These are phyloP conservation scores for Salvia rosmarinus DNA, from an alignment of 257 asterid genomes.

Conservation along the genomic window DNA sequence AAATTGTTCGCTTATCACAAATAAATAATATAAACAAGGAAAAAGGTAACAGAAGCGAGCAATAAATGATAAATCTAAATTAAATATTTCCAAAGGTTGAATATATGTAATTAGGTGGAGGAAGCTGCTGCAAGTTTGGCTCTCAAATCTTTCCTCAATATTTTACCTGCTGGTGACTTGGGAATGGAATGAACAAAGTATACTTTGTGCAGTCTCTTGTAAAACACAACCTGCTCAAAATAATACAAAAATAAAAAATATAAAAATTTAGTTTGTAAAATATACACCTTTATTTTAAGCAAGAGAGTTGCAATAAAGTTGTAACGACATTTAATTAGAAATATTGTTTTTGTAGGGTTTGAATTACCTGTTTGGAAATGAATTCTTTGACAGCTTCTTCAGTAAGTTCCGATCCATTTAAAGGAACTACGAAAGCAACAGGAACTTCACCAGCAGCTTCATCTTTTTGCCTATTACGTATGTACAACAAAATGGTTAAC, in stretches of 20 bases:
- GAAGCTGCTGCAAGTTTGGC: conserved; percentile 54
- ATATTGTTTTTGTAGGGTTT: neutral
- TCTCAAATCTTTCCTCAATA: conserved; percentile 79
- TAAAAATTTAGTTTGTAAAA: neutral
- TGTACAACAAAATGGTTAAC: no score
- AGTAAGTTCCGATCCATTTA: conserved; percentile 59
- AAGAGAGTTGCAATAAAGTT: no score
- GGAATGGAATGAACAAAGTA: conserved; percentile 76
- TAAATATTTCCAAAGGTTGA: conserved; percentile 24
- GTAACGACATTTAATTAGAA: no score
- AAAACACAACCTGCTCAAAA: conserved; percentile 69
- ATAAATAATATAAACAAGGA: conserved; percentile 7
- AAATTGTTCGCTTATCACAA: neutral
- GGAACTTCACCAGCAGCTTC: conserved; percentile 92
- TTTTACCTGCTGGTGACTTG: conserved; percentile 86
- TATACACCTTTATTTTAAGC: neutral
- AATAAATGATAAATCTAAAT: neutral
- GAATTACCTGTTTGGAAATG: conserved; percentile 69
- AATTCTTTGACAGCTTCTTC: conserved; percentile 79
- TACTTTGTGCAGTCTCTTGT: conserved; percentile 84
- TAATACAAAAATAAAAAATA: neutral
- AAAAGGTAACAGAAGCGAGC: neutral
- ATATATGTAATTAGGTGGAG: conserved; percentile 6
- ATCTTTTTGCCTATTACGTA: conserved; percentile 59
- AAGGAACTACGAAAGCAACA: conserved; percentile 79